Base-by-base conservation (phyloP, 2,329 filamentous ascomycete species). In the Zymoseptoria tritici region DNA sequence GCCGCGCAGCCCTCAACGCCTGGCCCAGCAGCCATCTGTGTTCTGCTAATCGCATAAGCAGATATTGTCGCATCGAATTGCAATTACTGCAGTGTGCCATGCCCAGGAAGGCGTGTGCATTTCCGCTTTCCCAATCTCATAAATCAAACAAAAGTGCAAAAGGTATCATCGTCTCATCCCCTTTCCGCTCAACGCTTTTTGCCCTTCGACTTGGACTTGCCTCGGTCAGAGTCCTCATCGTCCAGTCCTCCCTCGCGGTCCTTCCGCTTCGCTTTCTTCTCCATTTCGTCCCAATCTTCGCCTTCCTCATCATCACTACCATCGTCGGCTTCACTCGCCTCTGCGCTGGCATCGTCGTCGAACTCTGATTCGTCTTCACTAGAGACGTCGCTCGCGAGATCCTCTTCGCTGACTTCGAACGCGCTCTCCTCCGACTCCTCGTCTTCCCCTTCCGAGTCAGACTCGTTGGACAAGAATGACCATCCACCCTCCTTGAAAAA, bases 401-500 rank as follows among this genome's bases (percentile, higher is more conserved):
- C 94, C 3, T 86, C 88, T 61, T 96, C 93, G 21, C 85, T 87
- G 57, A 96, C 88, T 75, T 97, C 94, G 69, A 97, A 99, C 7
- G 89, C 92, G 3, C 86, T 91, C 75, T 97, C 94, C 62, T 94
- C 89, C 57, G 94, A 90, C 63, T 91, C 88, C 9, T 89, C 86
- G 1, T 85, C 86, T 1, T 79, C 84, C 51, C 83, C 90, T 65
- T 96, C 91, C 13, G 89, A 90, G 70, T 97, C 94, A 0, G 88
- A 91, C 61, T 97, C 93, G 42, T 87, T 87, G 57, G 87, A 86
- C 60, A 99, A 75, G 83, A 99, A 97, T 1, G 85, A 88, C 94
- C 94, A 99, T 52, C 94, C 94, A 31, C 95, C 94, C 65, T 97
- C 93, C 3, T 83, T 85, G 75, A 97, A 99, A 84, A 99, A 99